phyloP scores from a whole-genome alignment of 2,329 filamentous ascomycete species.

The Ophiostoma sp. region DNA sequence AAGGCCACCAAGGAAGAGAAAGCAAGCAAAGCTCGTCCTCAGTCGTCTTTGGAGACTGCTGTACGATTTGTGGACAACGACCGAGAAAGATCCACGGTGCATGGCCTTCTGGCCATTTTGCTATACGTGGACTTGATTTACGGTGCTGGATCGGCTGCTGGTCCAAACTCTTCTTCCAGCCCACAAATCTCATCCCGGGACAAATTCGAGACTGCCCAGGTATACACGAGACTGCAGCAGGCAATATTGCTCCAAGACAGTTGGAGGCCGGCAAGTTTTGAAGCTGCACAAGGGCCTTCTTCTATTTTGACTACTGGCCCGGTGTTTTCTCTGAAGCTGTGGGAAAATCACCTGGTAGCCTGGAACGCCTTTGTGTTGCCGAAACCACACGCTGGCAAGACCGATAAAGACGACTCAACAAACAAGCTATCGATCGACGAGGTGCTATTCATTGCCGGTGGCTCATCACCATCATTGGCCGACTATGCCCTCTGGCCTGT shows the following conservation, averaged over 20 bases:
- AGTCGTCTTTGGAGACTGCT: constrained; percentile 15
- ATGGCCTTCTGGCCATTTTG: constrained; percentile 50
- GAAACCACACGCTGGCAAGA: background rate
- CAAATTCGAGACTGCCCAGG: constrained; percentile 33
- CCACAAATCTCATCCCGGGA: constrained; percentile 25
- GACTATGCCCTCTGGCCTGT: constrained; percentile 57
- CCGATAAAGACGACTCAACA: background rate
- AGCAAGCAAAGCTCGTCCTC: constrained; percentile 25
- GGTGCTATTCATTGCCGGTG: constrained; percentile 41
- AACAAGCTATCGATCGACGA: background rate
- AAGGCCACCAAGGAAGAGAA: constrained; percentile 17
- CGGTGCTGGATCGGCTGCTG: constrained; percentile 23
- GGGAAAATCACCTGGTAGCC: constrained; percentile 34
- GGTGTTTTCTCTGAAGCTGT: constrained; percentile 23
- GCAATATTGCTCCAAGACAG: constrained; percentile 36
- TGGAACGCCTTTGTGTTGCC: constrained; percentile 39
- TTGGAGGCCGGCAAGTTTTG: constrained; percentile 31
- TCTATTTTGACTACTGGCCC: background rate
- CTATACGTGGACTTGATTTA: constrained; percentile 56
- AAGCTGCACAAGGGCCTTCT: background rate
- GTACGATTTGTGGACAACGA: constrained; percentile 55
- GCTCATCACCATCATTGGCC: constrained; percentile 37
- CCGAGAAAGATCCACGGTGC: constrained; percentile 39
- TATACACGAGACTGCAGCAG: constrained; percentile 40
- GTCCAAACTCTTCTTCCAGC: constrained; percentile 28